Percentiles rank a stretch among this genome's conserved stretches.
phyloP scores from a whole-genome alignment of 805 yeast species.

The Saturnispora kantuleensis region DNA sequence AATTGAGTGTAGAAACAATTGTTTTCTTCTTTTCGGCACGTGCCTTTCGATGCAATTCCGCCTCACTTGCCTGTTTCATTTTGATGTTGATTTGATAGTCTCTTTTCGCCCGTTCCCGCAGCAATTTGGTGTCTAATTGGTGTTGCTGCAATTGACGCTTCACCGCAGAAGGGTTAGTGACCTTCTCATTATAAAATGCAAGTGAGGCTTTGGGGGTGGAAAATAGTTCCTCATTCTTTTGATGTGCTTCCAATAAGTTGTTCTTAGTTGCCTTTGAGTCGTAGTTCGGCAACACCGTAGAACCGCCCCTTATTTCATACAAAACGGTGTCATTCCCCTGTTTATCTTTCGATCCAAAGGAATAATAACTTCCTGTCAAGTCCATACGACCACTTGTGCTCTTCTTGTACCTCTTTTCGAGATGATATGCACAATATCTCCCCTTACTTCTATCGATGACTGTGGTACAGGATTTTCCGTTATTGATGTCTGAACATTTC shows the following conservation, averaged over 20 bases:
- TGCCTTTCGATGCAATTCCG: not conserved
- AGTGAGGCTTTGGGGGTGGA: conserved; percentile 33
- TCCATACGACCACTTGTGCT: conserved; percentile 64
- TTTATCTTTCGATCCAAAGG: conserved; percentile 43
- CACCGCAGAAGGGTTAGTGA: conserved; percentile 37
- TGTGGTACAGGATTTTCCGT: conserved; percentile 44
- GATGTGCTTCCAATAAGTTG: conserved; percentile 10
- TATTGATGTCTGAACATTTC: conserved; percentile 44
- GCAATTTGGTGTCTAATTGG: conserved; percentile 30
- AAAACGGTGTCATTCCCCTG: conserved; percentile 35
- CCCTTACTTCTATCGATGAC: conserved; percentile 48
- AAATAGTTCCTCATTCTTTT: conserved; percentile 23
- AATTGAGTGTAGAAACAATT: not conserved
- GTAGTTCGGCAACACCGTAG: conserved; percentile 14
- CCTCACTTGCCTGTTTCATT: conserved; percentile 4
- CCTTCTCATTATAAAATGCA: conserved; percentile 43
- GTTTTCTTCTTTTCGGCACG: not conserved
- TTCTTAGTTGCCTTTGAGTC: conserved; percentile 4
- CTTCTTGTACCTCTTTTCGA: conserved; percentile 43
- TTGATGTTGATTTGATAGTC: conserved; percentile 3
- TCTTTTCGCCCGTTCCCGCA: conserved; percentile 21
- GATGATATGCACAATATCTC: conserved; percentile 63
- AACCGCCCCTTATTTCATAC: conserved; percentile 15
- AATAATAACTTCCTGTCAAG: conserved; percentile 48
- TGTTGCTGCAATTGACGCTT: conserved; percentile 30